Base-by-base conservation (phyloP, 108 stramenopile species). In the Licmophora abbreviata region DNA sequence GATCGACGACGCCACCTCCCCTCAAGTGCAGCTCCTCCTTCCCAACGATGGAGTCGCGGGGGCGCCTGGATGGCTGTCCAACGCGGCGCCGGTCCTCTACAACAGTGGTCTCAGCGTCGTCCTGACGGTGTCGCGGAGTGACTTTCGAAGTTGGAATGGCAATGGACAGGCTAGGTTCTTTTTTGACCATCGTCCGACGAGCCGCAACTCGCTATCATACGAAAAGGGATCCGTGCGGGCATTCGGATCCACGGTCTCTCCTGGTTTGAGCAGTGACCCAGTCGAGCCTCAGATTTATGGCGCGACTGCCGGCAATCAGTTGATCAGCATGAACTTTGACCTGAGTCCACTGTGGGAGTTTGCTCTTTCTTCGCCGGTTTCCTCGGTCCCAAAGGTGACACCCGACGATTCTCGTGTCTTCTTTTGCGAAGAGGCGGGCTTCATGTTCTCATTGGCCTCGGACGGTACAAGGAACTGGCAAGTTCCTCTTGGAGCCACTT, bases 111-210 rank as follows among this genome's bases (percentile, higher is more conserved):
- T 29, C 30, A 56, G 38, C 21, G 47, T 44, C 1, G 61, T 60
- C 38, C 61, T 52, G 51, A 29, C 29, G 47, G 58, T 59, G 18
- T 59, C 64, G 35, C 58, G 70, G 11, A 56, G 54, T 40, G 46
- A 54, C 21, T 65, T 61, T 36, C 53, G 48, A 29, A 51, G 57
- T 27, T 71, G 62, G 62, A 33, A 34, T 29, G 63, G 56, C 33
- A 32, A 11, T 25, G 15, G n/a, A 32, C 31, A 21, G 15, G 29
- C 30, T 29, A 32, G 15, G 15, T n/a, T 52, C 27, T 21, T 27
- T 15, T 18, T 30, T 7, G n/a, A 45, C 24, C 57, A 57, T 29
- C 35, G 42, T 4, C 23, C 27, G 32, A 7, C 27, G 21, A 30
- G 50, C 32, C 26, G 29, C 50, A 17, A 40, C 38, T 15, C 29